Evolutionary conservation across 2,329 filamentous ascomycete species (phyloP).

Genomic region (Colletotrichum orbiculare): DNA sequence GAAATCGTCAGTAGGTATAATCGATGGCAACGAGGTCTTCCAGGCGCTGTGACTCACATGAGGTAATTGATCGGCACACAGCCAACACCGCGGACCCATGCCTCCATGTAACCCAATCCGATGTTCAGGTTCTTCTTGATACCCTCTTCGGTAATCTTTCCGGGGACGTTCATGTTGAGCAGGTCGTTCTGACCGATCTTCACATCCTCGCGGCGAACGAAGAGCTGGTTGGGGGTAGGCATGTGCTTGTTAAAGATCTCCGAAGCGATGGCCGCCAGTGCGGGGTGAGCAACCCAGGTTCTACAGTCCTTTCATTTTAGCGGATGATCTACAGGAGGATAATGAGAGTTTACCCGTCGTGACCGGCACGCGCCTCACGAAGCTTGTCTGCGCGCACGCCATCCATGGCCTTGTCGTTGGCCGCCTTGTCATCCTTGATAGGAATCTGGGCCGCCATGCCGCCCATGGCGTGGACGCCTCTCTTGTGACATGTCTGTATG

Average conservation of each 20-base stretch:
- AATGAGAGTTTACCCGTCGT: constrained; percentile 71
- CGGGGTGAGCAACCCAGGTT: constrained; percentile 97
- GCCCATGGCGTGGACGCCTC: constrained; percentile 98
- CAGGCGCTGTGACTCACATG: constrained; percentile 67
- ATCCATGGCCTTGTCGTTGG: constrained; percentile 95
- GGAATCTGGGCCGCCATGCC: constrained; percentile 99
- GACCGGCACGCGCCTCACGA: constrained; percentile 92
- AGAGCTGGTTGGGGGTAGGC: constrained; percentile 98
- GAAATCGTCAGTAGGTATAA: constrained; percentile 26
- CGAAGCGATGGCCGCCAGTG: constrained; percentile 85
- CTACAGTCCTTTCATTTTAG: constrained; percentile 49
- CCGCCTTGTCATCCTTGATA: constrained; percentile 92
- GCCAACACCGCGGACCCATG: constrained; percentile 93
- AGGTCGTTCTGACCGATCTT: constrained; percentile 87
- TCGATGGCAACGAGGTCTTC: not conserved
- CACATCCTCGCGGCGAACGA: constrained; percentile 86
- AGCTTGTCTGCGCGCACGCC: constrained; percentile 94
- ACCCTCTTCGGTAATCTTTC: constrained; percentile 89
- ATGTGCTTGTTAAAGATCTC: constrained; percentile 99
- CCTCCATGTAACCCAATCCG: constrained; percentile 97
- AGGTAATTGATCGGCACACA: constrained; percentile 98
- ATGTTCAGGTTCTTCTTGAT: constrained; percentile 99
- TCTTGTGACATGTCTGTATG: constrained; percentile 97
- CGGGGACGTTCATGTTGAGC: constrained; percentile 97
- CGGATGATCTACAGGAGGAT: constrained; percentile 5